Percentiles rank a stretch among this genome's conserved stretches.
These are phyloP conservation scores for Furcasterigmium furcatum DNA, from an alignment of 2,329 filamentous ascomycete species.

Conservation along the genomic window DNA sequence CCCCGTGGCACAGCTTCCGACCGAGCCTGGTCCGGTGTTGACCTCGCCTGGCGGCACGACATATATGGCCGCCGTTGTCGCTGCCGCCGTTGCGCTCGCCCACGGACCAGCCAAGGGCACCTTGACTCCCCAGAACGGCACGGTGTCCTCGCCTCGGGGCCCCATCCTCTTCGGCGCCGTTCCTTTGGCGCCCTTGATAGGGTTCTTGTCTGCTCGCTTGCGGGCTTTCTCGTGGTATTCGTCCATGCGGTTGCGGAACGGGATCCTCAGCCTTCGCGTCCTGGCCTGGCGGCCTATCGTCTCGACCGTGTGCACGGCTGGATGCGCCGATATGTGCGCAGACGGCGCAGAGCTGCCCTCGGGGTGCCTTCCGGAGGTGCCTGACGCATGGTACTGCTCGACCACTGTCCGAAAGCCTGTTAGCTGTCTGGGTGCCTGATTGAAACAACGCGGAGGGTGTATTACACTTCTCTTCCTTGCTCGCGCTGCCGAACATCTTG, in stretches of 20 bases:
- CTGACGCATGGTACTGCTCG: slow-evolving; percentile 41
- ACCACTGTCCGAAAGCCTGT: slow-evolving; percentile 1
- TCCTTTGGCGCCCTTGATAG: slow-evolving; percentile 2
- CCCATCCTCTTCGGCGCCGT: slow-evolving; percentile 8
- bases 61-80: slow-evolving; percentile 11
- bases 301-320: slow-evolving; percentile 45
- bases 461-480: slow-evolving; percentile 35
- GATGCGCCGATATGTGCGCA: slow-evolving; percentile 68
- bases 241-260: slow-evolving; percentile 7
- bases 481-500: slow-evolving; percentile 38
- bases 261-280: slow-evolving; percentile 3
- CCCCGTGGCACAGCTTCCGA: slow-evolving; percentile 9
- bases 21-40: slow-evolving; percentile 5
- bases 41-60: slow-evolving; percentile 8
- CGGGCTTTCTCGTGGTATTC: slow-evolving; percentile 9
- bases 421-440: not conserved
- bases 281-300: slow-evolving; percentile 4
- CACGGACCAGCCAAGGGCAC: slow-evolving; percentile 6
- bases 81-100: slow-evolving; percentile 6
- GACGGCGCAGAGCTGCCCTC: slow-evolving; percentile 42
- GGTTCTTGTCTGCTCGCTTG: slow-evolving; percentile 6
- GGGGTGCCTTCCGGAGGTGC: slow-evolving; percentile 36
- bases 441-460: not conserved
- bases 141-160: slow-evolving; percentile 10
- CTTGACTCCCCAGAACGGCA: slow-evolving; percentile 10